These are phyloP conservation scores for Acanthamoeba healyi DNA, from an alignment of 208 protist genomes.

Conservation along the genomic window DNA sequence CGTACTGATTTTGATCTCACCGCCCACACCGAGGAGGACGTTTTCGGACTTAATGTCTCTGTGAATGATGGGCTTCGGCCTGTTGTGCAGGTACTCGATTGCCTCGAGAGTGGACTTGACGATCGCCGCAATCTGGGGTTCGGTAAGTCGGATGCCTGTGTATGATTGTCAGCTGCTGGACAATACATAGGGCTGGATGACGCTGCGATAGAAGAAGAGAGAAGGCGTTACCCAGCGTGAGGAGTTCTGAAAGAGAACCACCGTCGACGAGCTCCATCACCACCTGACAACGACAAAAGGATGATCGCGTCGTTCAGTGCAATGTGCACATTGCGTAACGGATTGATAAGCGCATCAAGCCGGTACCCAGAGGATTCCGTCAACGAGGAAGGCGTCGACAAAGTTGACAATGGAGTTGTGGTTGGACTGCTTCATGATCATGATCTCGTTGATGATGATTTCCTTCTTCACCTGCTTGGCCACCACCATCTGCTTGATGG, in stretches of 20 bases:
- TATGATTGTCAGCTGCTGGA: too few species aligned
- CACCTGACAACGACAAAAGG: slow-evolving; percentile 33
- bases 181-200: too few species aligned
- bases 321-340: too few species aligned
- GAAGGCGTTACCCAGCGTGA: slow-evolving; percentile 61
- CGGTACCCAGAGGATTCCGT: slow-evolving; percentile 48
- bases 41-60: slow-evolving; percentile 74
- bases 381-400: slow-evolving; percentile 28
- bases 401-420: slow-evolving; percentile 47
- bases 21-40: slow-evolving; percentile 42
- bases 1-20: slow-evolving; percentile 72
- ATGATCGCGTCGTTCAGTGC: too few species aligned
- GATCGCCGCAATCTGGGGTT: slow-evolving; percentile 72
- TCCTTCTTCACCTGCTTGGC: slow-evolving; percentile 71
- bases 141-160: slow-evolving; percentile 39
- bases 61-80: slow-evolving; percentile 55
- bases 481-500: slow-evolving; percentile 71
- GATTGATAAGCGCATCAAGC: too few species aligned
- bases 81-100: slow-evolving; percentile 55
- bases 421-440: slow-evolving; percentile 52
- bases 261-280: slow-evolving; percentile 73
- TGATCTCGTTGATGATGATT: slow-evolving; percentile 76
- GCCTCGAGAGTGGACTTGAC: slow-evolving; percentile 13
- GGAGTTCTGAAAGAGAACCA: slow-evolving; percentile 52
- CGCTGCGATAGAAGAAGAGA: too few species aligned